phyloP scores from a whole-genome alignment of 352 stramenopile species.

The Globisporangium barbulae region DNA sequence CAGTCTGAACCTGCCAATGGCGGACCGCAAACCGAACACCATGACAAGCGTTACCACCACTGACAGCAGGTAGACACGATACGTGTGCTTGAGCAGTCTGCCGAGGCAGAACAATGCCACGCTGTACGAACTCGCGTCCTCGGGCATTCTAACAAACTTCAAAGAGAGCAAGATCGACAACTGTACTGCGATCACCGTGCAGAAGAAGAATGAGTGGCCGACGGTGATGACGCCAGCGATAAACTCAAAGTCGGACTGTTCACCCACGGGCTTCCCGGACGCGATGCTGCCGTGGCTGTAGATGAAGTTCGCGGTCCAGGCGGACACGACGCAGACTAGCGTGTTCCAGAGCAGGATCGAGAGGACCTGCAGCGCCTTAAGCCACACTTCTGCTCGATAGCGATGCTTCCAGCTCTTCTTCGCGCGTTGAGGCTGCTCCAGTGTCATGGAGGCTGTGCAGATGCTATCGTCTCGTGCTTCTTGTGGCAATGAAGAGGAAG shows the following conservation, averaged over 20 bases:
- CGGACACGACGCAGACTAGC: neutral
- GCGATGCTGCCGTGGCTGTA: constrained; percentile 7
- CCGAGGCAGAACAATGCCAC: constrained; percentile 10
- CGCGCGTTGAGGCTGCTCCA: neutral
- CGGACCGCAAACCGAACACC: neutral
- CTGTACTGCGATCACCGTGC: constrained; percentile 15
- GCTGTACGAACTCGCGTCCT: constrained; percentile 1
- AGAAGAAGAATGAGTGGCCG: constrained; percentile 16
- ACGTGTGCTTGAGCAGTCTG: constrained; percentile 11
- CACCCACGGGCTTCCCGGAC: neutral
- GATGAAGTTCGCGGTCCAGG: neutral
- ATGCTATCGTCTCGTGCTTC: neutral
- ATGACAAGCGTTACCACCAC: neutral
- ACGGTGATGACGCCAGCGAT: neutral
- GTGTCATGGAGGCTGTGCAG: too few relatives aligned
- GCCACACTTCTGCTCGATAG: constrained; percentile 7
- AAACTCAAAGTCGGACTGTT: constrained; percentile 10
- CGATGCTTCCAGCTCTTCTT: neutral
- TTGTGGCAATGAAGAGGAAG: too few relatives aligned
- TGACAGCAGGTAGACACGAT: neutral
- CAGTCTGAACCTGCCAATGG: neutral
- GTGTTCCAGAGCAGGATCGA: constrained; percentile 9
- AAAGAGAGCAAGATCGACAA: constrained; percentile 19
- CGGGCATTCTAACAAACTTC: constrained; percentile 11
- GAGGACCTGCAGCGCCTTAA: constrained; percentile 8